Evolutionary conservation across 257 asterid genomes (phyloP), one percentile per base, ranked within the genome.

Genomic region (Nicotiana knightiana): DNA sequence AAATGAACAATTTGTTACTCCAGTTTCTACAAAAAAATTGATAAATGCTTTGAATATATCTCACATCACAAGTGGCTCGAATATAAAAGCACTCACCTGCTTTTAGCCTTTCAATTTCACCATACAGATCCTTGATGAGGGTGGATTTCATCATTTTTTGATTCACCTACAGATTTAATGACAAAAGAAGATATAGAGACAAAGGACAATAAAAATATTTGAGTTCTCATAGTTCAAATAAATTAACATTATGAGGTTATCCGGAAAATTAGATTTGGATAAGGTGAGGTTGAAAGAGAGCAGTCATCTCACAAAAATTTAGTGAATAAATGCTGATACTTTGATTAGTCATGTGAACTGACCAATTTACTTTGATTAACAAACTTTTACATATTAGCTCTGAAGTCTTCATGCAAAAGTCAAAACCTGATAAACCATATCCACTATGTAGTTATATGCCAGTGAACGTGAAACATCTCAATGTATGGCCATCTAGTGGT

Each of bases 11-110:
- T 26, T 6, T 53, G 57, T 53, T 53, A 53, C 57, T 53, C 57
- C 57, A 53, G 4, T 53, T 11, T 53, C 17, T 12, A 53, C 17
- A 53, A 13, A 53, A 3, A 51, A 51, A 12, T 9, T 43, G 33
- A 55, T 46, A 55, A 53, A 63, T 35, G 15, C 57, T 13, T 53
- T 43, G 48, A 43, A 43, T 7, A 43, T 43, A 43, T 43, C 48
- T 43, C 48, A 43, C 11, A 43, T 3, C 57, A 53, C 57, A 77
- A 93, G 95, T 70, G 92, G 97, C 84, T 93, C 91, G 37, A 92
- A 91, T 24, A 93, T 43, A 92, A 76, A 96, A 90, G 28, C 93
- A 85, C 86, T 91, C 92, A 96, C 92, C 92, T 97, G 92, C 92
- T n/a, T 71, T 71, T 13, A 71, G 78, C 58, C 78, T 26, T 26